Percentiles rank a stretch among this genome's conserved stretches.
phyloP scores from a whole-genome alignment of 768 basidiomycete genomes.

The Mycena kentingensis region DNA sequence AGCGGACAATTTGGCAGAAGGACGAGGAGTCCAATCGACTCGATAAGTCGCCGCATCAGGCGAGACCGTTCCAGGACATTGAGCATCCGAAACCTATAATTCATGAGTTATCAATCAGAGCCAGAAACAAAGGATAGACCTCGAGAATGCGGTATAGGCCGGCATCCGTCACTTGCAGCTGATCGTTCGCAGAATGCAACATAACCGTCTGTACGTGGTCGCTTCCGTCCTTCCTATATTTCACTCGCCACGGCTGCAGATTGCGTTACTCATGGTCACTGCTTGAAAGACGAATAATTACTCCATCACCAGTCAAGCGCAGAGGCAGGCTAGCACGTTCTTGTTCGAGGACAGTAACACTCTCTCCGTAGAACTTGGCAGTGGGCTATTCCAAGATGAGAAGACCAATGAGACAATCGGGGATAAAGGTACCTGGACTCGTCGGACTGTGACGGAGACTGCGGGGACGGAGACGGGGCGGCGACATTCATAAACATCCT shows the following conservation, averaged over 20 bases:
- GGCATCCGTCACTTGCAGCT: conserved; percentile 70
- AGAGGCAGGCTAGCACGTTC: conserved; percentile 75
- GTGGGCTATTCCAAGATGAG: conserved; percentile 60
- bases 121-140: conserved; percentile 41
- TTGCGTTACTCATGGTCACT: conserved; percentile 5
- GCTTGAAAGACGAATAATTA: conserved; percentile 40
- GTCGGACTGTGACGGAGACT: conserved; percentile 79
- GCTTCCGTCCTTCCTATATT: conserved; percentile 62
- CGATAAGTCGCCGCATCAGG: conserved; percentile 60
- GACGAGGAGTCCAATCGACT: conserved; percentile 81
- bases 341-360: conserved; percentile 70
- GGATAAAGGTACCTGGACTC: conserved; percentile 58
- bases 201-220: conserved; percentile 41
- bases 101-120: conserved; percentile 19
- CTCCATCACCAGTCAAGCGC: conserved; percentile 88
- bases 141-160: conserved; percentile 76
- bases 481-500: conserved; percentile 88
- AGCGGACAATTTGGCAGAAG: conserved; percentile 67
- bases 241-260: conserved; percentile 82
- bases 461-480: conserved; percentile 74
- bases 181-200: conserved; percentile 66
- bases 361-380: conserved; percentile 78
- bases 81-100: conserved; percentile 74
- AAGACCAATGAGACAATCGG: neutral
- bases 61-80: conserved; percentile 78